These are phyloP conservation scores for Triticum dicoccoides DNA, from an alignment of 176 grass and related monocot genomes.

Conservation along the genomic window DNA sequence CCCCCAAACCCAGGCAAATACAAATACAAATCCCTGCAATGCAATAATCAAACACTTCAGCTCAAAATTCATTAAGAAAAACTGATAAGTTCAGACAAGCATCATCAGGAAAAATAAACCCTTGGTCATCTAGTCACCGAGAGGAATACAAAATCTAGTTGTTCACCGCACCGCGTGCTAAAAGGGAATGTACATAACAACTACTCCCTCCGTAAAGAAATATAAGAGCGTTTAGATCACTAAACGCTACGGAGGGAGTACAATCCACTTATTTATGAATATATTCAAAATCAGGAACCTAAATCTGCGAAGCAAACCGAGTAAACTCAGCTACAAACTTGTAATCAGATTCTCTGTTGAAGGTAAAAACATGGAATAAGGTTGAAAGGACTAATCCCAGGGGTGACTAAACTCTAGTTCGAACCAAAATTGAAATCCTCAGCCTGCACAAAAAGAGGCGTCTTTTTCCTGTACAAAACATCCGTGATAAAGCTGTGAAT, in stretches of 20 bases:
- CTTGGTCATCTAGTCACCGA: neutral
- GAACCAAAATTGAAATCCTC: neutral
- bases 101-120: neutral
- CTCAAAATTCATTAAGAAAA: neutral
- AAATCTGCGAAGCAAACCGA: neutral
- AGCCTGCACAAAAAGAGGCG: neutral
- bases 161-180: neutral
- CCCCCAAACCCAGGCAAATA: constrained; percentile 14
- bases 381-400: neutral
- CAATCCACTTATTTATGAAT: neutral
- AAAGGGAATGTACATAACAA: neutral
- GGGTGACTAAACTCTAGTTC: neutral
- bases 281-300: neutral
- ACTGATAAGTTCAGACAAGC: neutral
- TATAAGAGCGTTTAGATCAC: too few relatives aligned
- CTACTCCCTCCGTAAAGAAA: neutral
- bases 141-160: neutral
- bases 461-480: neutral
- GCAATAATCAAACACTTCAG: neutral
- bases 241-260: too few relatives aligned
- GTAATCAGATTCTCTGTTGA: neutral
- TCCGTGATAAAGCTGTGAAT: neutral
- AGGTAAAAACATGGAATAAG: neutral
- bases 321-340: neutral
- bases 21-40: constrained; percentile 11